phyloP scores from a whole-genome alignment of 2,329 filamentous ascomycete genomes.

The Bipolaris sorokiniana region DNA sequence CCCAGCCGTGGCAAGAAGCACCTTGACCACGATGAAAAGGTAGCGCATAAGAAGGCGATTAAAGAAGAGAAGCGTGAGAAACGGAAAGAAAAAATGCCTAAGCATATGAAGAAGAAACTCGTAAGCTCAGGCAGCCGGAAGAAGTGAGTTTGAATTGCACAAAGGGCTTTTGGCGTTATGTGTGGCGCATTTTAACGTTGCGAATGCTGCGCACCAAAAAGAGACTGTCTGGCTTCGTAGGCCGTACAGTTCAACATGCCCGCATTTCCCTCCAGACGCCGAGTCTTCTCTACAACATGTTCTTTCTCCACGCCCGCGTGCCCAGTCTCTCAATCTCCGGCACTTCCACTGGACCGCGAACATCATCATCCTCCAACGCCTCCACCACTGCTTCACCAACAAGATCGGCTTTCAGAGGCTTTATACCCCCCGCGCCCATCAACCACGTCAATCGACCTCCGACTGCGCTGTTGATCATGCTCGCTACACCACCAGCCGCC shows the following conservation, averaged over 20 bases:
- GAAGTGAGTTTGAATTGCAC: constrained; percentile 56
- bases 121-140: constrained; percentile 67
- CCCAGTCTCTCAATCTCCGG: constrained; percentile 82
- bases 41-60: constrained; percentile 84
- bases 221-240: background rate
- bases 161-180: background rate
- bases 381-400: constrained; percentile 92
- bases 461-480: constrained; percentile 76
- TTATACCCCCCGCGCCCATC: constrained; percentile 81
- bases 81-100: constrained; percentile 93
- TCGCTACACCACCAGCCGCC: constrained; percentile 74
- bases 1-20: constrained; percentile 60
- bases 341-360: constrained; percentile 78
- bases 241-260: background rate
- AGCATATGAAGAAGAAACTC: constrained; percentile 91
- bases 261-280: background rate
- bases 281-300: constrained; percentile 69
- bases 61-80: constrained; percentile 97
- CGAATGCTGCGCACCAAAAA: background rate
- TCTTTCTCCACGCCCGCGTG: constrained; percentile 83
- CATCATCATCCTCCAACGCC: constrained; percentile 74
- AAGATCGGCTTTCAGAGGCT: constrained; percentile 84
- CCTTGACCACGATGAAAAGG: constrained; percentile 90
- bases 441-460: constrained; percentile 77
- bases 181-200: background rate